Conservation (phyloP, 495 filamentous ascomycete species). For the Apiosordaria backusii region DNA sequence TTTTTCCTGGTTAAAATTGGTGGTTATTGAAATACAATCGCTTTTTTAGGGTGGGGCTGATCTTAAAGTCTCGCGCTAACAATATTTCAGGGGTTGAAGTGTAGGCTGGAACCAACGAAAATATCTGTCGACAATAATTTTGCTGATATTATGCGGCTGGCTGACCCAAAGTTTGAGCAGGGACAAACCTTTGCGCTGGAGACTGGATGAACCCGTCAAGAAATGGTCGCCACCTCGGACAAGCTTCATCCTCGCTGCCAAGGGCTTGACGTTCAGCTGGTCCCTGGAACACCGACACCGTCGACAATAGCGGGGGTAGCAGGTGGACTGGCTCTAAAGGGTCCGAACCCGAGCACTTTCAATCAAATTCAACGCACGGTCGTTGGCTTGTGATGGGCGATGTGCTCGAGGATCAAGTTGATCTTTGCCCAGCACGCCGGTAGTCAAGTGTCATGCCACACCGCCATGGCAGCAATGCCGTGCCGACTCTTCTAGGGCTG, state of each 20-base stretch:
- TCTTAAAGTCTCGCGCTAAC: too few relatives aligned
- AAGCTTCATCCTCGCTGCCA: background rate
- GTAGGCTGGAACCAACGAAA: background rate
- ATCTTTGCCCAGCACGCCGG: background rate
- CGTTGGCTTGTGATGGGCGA: background rate
- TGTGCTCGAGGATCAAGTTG: background rate
- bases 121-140: background rate
- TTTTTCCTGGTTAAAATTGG: too few relatives aligned
- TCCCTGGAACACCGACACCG: background rate
- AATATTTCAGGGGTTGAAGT: too few relatives aligned
- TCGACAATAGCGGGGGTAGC: background rate
- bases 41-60: too few relatives aligned
- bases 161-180: background rate
- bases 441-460: background rate
- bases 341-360: background rate
- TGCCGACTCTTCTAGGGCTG: background rate
- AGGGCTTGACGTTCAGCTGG: background rate
- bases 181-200: background rate
- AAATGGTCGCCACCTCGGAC: background rate
- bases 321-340: background rate
- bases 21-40: too few relatives aligned
- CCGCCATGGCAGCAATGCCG: background rate
- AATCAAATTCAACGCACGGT: background rate
- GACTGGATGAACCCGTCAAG: background rate
- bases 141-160: background rate